Base-by-base conservation (phyloP, 192 early-diverging fungal genomes). In the Kickxella alabastrina region DNA sequence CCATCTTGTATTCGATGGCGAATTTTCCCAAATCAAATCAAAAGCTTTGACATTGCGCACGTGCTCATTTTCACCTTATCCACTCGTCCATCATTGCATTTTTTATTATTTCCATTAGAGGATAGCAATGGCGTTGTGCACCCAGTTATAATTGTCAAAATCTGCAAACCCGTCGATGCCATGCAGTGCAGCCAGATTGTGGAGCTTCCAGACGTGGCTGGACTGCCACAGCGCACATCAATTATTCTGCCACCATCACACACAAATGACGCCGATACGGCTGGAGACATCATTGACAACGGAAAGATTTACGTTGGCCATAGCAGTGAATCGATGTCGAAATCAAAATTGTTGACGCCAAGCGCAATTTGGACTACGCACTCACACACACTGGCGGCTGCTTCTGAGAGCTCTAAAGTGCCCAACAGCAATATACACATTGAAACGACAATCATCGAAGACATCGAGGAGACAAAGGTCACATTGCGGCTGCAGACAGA, bases 401-500 rank as follows among this genome's bases (percentile, higher is more conserved):
- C 10, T 10, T 3, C 32, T 8, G 15, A 7, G 1, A 12, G 18
- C 15, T 19, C 31, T 3, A 26, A 35, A 15, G 17, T 28, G 29
- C 17, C 17, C 14, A 32, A 22, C 13, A 43, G 18, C 65, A 38
- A 51, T 12, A 48, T 72, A 18, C 26, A 28, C 27, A 31, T 65
- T 4, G 54, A 53, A 31, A 52, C 57, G 23, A 50, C n/a, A 21
- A 12, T 41, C 2, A 13, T 27, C 8, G 38, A 54, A 14, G 52
- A 58, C 21, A 29, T 47, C 3, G 59, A 65, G 39, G 70, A 74
- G 27, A 68, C 57, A 25, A 59, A 75, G 35, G 62, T 75, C 3
- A 57, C 51, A 3, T 52, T 75, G 27, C 55, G 58, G 6, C 53
- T 84, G 24, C 48, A 79, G 35, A 61, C 74, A 9, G 83, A 85